Evolutionary conservation across 768 basidiomycete species (phyloP).

Genomic region (Boletus huronensis): DNA sequence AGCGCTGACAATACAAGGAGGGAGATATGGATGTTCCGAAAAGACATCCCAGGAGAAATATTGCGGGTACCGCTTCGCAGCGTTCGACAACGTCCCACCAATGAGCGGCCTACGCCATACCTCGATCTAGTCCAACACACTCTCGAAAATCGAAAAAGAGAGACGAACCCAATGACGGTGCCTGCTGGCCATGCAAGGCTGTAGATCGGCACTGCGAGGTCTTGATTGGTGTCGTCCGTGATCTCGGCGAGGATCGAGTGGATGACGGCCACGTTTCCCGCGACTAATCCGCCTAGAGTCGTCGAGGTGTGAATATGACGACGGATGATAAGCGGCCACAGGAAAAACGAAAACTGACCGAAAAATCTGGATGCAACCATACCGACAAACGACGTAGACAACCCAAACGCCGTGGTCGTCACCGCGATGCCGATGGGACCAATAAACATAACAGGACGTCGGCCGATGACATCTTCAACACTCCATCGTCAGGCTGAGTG

Average conservation of each 20-base stretch:
- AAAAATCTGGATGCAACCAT: conserved; percentile 50
- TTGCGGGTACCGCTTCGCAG: conserved; percentile 13
- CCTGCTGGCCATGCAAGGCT: conserved; percentile 57
- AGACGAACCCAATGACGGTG: conserved; percentile 47
- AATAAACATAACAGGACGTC: conserved; percentile 56
- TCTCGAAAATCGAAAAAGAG: no score
- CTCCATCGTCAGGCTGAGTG: background rate
- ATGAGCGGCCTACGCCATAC: conserved; percentile 13
- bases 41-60: conserved; percentile 15
- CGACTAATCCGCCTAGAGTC: conserved; percentile 54
- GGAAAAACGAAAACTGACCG: conserved; percentile 32
- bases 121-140: background rate
- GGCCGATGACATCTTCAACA: conserved; percentile 49
- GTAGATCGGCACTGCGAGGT: conserved; percentile 55
- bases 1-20: conserved; percentile 14
- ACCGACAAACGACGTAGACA: conserved; percentile 47
- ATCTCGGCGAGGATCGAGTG: conserved; percentile 60
- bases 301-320: background rate
- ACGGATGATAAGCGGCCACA: background rate
- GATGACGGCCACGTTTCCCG: conserved; percentile 60
- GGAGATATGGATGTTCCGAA: conserved; percentile 15
- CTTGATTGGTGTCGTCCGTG: conserved; percentile 60
- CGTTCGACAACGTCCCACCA: conserved; percentile 21
- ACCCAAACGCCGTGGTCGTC: conserved; percentile 49
- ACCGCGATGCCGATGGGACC: conserved; percentile 51